Base-by-base conservation (phyloP, 2,329 filamentous ascomycete genomes). In the Metarhizium robertsii region DNA sequence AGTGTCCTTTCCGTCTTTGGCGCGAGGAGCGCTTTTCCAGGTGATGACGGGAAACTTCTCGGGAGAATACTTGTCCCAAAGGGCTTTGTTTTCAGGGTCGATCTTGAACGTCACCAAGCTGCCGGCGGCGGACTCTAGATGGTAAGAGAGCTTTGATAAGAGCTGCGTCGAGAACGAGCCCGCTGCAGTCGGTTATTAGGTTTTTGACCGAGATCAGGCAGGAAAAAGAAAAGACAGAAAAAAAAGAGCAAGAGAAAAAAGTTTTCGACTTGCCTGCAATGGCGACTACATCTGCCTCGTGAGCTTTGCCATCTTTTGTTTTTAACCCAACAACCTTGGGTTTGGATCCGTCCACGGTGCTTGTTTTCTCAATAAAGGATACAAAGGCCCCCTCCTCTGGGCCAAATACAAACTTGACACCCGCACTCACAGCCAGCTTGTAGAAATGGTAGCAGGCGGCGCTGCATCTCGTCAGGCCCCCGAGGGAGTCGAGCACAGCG, bases 41-140 rank as follows among this genome's bases (percentile, higher is more conserved):
- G 65, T 67, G 10, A 69, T 60, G 3, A 68, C 67, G 2, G 67
- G 4, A 63, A 69, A 69, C 2, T 58, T 58, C 46, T 68, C 64
- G 0, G 67, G 66, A 2, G 66, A 67, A 49, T 68, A 69, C 49
- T 68, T 69, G 3, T 67, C 60, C 67, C 67, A 68, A 11, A 69
- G 59, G 0, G 57, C 53, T 6, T 43, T 59, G 52, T 64, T 57
- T 0, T 7, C 53, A 40, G 56, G 40, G 36, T 65, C 61, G 47
- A 67, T 65, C 50, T 64, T 66, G 49, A 66, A 67, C 0, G 60
- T 67, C 6, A 62, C 66, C 7, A 66, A 34, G 36, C 65, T 67
- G 8, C 65, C 65, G 2, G 63, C 65, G 8, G 65, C 66, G 0
- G 65, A 67, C 54, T 67, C 65, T 0, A 67, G 60, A 25, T 66